Evolutionary conservation across 208 protist species (phyloP), one percentile per base, ranked within the genome.

Genomic region (Trypanosoma mega): DNA sequence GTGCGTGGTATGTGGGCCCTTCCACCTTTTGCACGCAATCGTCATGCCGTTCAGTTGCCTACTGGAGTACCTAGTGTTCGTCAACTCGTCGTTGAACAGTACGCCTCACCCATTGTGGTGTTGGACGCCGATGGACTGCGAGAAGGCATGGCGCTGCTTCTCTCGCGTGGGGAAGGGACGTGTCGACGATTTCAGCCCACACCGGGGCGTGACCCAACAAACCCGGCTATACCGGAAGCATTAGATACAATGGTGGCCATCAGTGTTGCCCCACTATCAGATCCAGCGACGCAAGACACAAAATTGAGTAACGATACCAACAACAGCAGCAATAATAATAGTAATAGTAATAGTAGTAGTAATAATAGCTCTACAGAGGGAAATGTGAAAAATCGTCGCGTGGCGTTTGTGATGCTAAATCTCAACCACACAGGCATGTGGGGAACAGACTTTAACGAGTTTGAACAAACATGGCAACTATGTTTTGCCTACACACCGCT

Each of bases 341-440:
- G n/a, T n/a, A n/a, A n/a, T n/a, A n/a, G n/a, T n/a, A n/a, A n/a
- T n/a, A n/a, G n/a, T n/a, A n/a, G n/a, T n/a, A n/a, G n/a, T n/a
- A n/a, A n/a, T n/a, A n/a, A n/a, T 26, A 53, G 36, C 34, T 18
- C 27, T 12, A 6, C 23, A 23, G 34, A 34, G 27, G 54, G 20
- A 29, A 34, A 20, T 47, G 26, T 4, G n/a, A 53, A 11, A 31
- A 23, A 16, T 48, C 30, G 39, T 21, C 20, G 34, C 31, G 16
- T 90, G 27, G 65, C 74, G 14, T 87, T 82, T 72, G 43, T 84
- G 33, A 73, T 82, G 63, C 61, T 90, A 30, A 80, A 83, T 45
- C 50, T 78, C 20, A 90, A 90, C 54, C 75, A 86, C 68, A 90
- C 83, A 21, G 83, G 83, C 2, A 74, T 86, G 65, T 90, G 79